A percentile compares a stretch with the other conserved stretches of the same genome.
phyloP scores from a whole-genome alignment of 2,329 filamentous ascomycete species.

The Colletotrichum cereale region DNA sequence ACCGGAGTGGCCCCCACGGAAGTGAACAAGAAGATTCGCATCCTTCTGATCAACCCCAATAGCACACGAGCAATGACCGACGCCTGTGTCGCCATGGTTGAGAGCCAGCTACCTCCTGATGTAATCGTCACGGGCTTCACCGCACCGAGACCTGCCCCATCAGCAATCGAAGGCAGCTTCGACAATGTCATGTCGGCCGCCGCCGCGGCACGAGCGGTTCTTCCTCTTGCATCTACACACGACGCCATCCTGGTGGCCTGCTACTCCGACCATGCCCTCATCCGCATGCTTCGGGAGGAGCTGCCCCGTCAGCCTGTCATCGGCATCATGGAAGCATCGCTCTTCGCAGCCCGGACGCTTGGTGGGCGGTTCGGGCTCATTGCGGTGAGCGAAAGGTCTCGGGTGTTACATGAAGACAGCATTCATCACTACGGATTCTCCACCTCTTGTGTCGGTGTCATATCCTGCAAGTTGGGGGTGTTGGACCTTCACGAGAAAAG shows the following conservation, averaged over 20 bases:
- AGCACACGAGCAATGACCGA: constrained; percentile 79
- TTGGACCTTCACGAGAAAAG: constrained; percentile 37
- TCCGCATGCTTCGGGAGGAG: constrained; percentile 33
- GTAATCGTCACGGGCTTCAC: constrained; percentile 46
- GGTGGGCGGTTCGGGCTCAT: constrained; percentile 30
- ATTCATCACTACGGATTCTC: constrained; percentile 33
- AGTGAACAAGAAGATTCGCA: constrained; percentile 44
- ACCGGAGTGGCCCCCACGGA: not conserved
- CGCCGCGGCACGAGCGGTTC: constrained; percentile 48
- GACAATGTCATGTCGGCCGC: constrained; percentile 68
- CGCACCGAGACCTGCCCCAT: constrained; percentile 20
- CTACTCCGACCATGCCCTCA: constrained; percentile 34
- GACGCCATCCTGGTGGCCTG: constrained; percentile 33
- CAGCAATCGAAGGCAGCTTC: constrained; percentile 68
- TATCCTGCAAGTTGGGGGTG: constrained; percentile 27
- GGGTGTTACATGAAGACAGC: constrained; percentile 38
- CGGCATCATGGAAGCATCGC: constrained; percentile 85
- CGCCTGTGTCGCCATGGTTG: constrained; percentile 66
- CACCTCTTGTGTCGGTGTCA: constrained; percentile 22
- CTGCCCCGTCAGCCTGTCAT: constrained; percentile 63
- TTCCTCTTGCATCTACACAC: constrained; percentile 56
- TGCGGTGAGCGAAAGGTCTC: constrained; percentile 29
- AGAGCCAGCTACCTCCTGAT: constrained; percentile 53
- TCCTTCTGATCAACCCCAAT: constrained; percentile 85
- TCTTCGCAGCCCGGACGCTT: constrained; percentile 25